Base-by-base conservation (phyloP, 805 yeast genomes). In the Candida golubevii region DNA sequence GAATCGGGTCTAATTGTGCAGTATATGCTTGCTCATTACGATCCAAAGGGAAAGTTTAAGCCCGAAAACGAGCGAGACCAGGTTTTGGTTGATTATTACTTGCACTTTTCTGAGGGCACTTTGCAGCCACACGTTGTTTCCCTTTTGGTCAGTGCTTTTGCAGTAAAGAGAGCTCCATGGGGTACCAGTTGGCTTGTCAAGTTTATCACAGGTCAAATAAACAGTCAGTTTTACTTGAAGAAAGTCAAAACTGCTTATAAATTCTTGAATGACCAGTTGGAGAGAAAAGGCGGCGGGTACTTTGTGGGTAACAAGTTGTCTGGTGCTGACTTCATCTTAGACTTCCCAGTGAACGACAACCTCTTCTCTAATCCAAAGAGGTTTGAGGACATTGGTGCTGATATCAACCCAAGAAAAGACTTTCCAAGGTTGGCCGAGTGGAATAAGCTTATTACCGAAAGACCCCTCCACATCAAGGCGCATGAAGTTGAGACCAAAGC, bases 1-100 rank as follows among this genome's bases (percentile, higher is more conserved):
- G 91, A 84, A 59, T 73, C 82, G 23, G 89, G 85, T 4, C 69
- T 69, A 38, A 82, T 84, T 38, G 56, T 78, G 37, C 74, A 71
- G 43, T 78, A 78, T 54, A 53, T 84, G 35, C 59, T 81, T 36
- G 55, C 59, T 12, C 62, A 77, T 44, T 80, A 72, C 56, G 87
- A 83, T 55, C 50, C 55, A 15, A 51, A 55, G 7, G 60, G 67
- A 10, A 66, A 60, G 33, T 64, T 80, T 48, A 59, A 52, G 8
- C 75, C 78, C 27, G 48, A 48, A 4, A 59, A 63, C 35, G 69
- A 58, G 4, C 70, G 69, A 5, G 79, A 50, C 46, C 32, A 48
- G 39, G 50, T 50, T 39, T 37, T 47, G 44, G 58, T 50, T 34
- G 57, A 58, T 41, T 60, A 57, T 49, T 60, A 52, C 45, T 50